phyloP scores from a whole-genome alignment of 2,329 filamentous ascomycete species.

The Fusarium sp. region DNA sequence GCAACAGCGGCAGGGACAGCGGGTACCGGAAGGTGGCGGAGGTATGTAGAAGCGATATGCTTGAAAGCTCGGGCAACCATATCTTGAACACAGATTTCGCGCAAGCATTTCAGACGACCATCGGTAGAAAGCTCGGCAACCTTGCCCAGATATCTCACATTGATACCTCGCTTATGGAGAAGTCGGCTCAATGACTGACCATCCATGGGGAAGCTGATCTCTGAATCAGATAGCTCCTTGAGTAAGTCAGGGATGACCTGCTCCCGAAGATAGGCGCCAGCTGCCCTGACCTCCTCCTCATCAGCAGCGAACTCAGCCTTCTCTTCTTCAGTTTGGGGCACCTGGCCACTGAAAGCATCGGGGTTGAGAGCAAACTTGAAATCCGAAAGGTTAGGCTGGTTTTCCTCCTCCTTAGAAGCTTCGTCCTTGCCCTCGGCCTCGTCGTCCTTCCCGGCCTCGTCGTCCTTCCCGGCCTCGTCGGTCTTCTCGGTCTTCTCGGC shows the following conservation, averaged over 20 bases:
- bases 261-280: conserved; percentile 81
- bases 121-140: conserved; percentile 79
- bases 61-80: conserved; percentile 98
- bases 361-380: conserved; percentile 94
- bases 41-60: conserved; percentile 84
- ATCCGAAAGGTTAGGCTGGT: conserved; percentile 85
- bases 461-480: conserved; percentile 46
- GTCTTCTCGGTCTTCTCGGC: conserved; percentile 53
- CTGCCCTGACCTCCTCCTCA: conserved; percentile 88
- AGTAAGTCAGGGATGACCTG: conserved; percentile 88
- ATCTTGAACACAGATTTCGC: conserved; percentile 84
- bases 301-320: conserved; percentile 86
- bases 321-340: conserved; percentile 90
- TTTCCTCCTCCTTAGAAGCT: conserved; percentile 49
- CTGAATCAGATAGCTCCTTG: conserved; percentile 88
- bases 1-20: conserved; percentile 84
- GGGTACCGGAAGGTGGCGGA: conserved; percentile 82
- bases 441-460: conserved; percentile 49
- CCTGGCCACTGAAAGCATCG: conserved; percentile 93
- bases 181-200: conserved; percentile 90
- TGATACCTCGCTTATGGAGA: conserved; percentile 97
- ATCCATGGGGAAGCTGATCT: conserved; percentile 98
- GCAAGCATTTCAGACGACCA: conserved; percentile 80
- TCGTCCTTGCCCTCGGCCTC: conserved; percentile 49
- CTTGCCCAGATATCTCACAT: conserved; percentile 93